Base-by-base conservation (phyloP, 805 yeast genomes). In the Candida gorgasii region DNA sequence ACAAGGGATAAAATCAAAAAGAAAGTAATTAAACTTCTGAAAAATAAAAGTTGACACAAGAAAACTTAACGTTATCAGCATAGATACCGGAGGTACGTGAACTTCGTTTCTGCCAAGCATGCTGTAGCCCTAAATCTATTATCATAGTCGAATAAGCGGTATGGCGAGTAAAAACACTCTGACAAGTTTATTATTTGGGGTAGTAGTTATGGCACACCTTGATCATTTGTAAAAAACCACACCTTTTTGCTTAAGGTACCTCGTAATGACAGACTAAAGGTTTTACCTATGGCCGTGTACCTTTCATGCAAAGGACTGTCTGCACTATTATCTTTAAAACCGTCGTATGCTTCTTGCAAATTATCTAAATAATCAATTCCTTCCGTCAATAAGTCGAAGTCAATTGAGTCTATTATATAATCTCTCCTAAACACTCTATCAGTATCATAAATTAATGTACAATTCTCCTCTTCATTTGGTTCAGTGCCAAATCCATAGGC, bases 391-490 rank as follows among this genome's bases (percentile, higher is more conserved):
- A 27, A 27, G 30, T 27, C 30, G 14, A 27, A 15, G 14, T 27
- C 30, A 27, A 27, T 17, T 17, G 30, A 13, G 30, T 27, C 14
- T 13, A 27, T 27, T 15, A 27, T 27, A 17, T 27, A 15, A 27
- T 27, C 30, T 27, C 30, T 27, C 17, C 14, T 27, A 27, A 27
- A 27, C 17, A 27, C 30, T 17, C 17, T 13, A 17, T 27, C 14
- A 27, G n/a, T 27, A 27, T 27, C 30, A 17, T 27, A 27, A 17
- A 27, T 15, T 27, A 27, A 27, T 5, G 30, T 27, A 27, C 30
- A 27, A 27, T 27, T 27, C 30, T 27, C 30, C 17, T 27, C 30
- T 27, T 27, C 30, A 27, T 13, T 17, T 27, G 30, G 30, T 27
- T 27, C 30, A 13, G 30, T 5, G 17, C 30, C 30, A 5, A 27